Percentiles rank a stretch among this genome's conserved stretches.
These are phyloP conservation scores for Closterium sp. DNA, from an alignment of 139 green algal species.

Conservation along the genomic window DNA sequence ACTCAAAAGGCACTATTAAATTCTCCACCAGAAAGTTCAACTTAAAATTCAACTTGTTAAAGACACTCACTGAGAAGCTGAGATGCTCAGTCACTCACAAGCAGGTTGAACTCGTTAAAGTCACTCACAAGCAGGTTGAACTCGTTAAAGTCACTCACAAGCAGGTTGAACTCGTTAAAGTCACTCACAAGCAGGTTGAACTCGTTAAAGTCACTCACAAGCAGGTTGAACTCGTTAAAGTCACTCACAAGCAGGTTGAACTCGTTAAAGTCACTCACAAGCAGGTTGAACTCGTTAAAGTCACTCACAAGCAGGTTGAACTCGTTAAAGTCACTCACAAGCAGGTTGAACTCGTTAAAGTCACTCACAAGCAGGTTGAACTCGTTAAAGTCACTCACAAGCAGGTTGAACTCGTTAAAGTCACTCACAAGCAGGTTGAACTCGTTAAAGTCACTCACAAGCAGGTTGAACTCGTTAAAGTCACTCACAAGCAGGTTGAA, in stretches of 20 bases:
- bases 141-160: slow-evolving; percentile 92
- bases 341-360: slow-evolving; percentile 99
- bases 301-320: slow-evolving; percentile 92
- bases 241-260: slow-evolving; percentile 92
- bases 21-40: no score
- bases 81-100: slow-evolving; percentile 18
- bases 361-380: slow-evolving; percentile 92
- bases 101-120: slow-evolving; percentile 98
- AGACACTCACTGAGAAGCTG: no score
- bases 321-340: slow-evolving; percentile 85
- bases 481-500: slow-evolving; percentile 80
- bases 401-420: slow-evolving; percentile 99
- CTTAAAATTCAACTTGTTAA: no score
- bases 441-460: no score
- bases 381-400: slow-evolving; percentile 85
- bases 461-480: no score
- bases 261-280: slow-evolving; percentile 85
- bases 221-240: slow-evolving; percentile 99
- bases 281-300: slow-evolving; percentile 99
- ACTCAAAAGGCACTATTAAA: no score
- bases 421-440: slow-evolving; percentile 75
- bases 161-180: no score
- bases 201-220: slow-evolving; percentile 85
- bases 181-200: slow-evolving; percentile 85
- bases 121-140: slow-evolving; percentile 81